Evolutionary conservation across 768 basidiomycete genomes (phyloP), one percentile per base, ranked within the genome.

Genomic region (Hemileccinum rubropunctum): DNA sequence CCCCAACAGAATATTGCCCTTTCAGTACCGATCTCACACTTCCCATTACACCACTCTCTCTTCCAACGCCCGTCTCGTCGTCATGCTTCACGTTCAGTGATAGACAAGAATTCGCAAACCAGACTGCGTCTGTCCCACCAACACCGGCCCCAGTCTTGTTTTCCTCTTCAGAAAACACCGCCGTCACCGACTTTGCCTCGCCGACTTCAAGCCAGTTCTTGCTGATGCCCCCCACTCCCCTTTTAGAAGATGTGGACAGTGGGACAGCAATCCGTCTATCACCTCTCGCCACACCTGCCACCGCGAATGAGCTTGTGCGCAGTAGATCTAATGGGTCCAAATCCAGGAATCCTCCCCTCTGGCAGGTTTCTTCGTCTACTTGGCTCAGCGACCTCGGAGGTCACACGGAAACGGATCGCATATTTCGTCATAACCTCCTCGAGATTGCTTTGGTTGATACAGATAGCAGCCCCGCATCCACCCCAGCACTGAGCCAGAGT

Each of bases 351-450:
- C 59, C 35, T 44, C 51, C 43, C 33, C 48, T 57, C 43, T 62
- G 64, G 56, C 53, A 52, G 40, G 41, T 54, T 26, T 47, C 57
- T 43, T 50, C 59, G 12, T 58, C 68, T 23, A 68, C 57, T 42
- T 64, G 68, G 66, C 66, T 66, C 47, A 62, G 50, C 42, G 68
- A 66, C 46, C 64, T 66, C 45, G 68, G 66, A 23, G 63, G 63
- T 45, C 45, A 63, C 43, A 66, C 59, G 18, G 65, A 68, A 39
- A 66, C 63, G 6, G 66, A 70, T 47, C 62, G 58, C 44, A 54
- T 68, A 42, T 70, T 68, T 50, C 63, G 58, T 28, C 47, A 52
- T 4, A 62, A 61, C 50, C 48, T 58, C 6, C 57, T 52, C 27
- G 58, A 48, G 14, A 49, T 55, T 14, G 34, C 42, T 38, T 57